Evolutionary conservation across 2,329 filamentous ascomycete genomes (phyloP).

Genomic region (Trichoderma gracile): DNA sequence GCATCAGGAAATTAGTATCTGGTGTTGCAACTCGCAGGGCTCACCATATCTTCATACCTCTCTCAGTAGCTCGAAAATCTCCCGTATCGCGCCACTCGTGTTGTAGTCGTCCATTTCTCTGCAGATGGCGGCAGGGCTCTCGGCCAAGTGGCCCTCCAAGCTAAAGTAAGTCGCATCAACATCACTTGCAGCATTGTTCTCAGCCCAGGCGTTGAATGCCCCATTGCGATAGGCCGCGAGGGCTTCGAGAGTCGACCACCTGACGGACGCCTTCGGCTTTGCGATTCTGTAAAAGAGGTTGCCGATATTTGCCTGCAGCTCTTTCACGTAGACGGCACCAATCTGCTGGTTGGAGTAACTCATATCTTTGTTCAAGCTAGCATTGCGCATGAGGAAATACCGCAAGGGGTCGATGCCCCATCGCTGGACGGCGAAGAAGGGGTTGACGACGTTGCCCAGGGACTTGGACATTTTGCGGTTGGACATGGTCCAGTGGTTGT

Average conservation of each 20-base stretch:
- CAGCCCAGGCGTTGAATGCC: conserved; percentile 28
- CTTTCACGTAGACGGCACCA: conserved; percentile 74
- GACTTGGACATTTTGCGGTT: conserved; percentile 96
- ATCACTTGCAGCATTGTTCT: neutral
- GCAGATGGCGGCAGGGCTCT: conserved; percentile 38
- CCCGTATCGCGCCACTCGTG: conserved; percentile 64
- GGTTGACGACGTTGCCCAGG: conserved; percentile 91
- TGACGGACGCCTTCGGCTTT: conserved; percentile 53
- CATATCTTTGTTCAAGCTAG: conserved; percentile 73
- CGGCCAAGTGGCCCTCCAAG: conserved; percentile 32
- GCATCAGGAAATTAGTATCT: neutral
- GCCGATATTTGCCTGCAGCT: conserved; percentile 74
- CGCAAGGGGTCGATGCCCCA: conserved; percentile 87
- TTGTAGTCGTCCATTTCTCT: conserved; percentile 64
- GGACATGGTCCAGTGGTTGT: conserved; percentile 94
- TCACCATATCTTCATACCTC: conserved; percentile 48
- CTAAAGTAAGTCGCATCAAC: conserved; percentile 31
- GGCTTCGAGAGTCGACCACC: conserved; percentile 65
- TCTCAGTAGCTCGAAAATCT: conserved; percentile 62
- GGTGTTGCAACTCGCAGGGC: neutral
- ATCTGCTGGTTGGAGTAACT: conserved; percentile 83
- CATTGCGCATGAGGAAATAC: conserved; percentile 82
- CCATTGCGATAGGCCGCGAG: conserved; percentile 44
- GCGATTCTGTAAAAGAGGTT: conserved; percentile 76
- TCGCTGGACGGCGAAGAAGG: conserved; percentile 84